These are phyloP conservation scores for Backusella circina DNA, from an alignment of 192 early-diverging fungal species.

Conservation along the genomic window DNA sequence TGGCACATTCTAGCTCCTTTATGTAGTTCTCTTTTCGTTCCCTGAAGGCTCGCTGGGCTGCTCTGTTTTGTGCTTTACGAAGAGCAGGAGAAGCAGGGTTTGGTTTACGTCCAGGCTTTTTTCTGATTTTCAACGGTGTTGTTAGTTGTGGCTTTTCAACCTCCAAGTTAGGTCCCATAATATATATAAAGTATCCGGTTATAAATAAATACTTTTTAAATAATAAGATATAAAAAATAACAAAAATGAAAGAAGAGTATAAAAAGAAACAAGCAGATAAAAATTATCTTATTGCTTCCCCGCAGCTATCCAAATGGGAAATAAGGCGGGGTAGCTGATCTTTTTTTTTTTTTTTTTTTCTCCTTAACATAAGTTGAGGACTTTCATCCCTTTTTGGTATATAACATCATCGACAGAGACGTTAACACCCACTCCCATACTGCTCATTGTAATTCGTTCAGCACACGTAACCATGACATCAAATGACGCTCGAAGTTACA, in stretches of 20 bases:
- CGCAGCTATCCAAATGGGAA: neutral
- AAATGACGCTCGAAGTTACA: no score
- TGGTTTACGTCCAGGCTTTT: constrained; percentile 57
- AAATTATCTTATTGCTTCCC: neutral
- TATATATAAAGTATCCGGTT: neutral
- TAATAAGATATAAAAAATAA: neutral
- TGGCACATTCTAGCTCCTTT: constrained; percentile 68
- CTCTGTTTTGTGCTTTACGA: constrained; percentile 78
- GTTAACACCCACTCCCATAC: no score
- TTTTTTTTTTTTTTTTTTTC: no score
- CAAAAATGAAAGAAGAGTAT: neutral
- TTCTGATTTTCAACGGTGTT: constrained; percentile 17
- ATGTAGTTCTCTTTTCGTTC: constrained; percentile 81
- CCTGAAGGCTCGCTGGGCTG: constrained; percentile 88
- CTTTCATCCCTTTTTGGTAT: no score
- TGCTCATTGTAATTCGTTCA: no score
- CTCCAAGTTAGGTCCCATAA: neutral
- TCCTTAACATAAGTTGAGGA: no score
- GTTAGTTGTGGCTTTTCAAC: neutral
- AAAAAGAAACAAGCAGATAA: neutral
- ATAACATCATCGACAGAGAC: no score
- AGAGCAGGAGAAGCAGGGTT: constrained; percentile 56
- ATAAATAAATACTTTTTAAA: no score
- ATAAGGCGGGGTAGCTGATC: neutral
- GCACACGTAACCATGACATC: no score